Evolutionary conservation across 2,329 filamentous ascomycete genomes (phyloP).

Genomic region (Fusarium lyarnte): DNA sequence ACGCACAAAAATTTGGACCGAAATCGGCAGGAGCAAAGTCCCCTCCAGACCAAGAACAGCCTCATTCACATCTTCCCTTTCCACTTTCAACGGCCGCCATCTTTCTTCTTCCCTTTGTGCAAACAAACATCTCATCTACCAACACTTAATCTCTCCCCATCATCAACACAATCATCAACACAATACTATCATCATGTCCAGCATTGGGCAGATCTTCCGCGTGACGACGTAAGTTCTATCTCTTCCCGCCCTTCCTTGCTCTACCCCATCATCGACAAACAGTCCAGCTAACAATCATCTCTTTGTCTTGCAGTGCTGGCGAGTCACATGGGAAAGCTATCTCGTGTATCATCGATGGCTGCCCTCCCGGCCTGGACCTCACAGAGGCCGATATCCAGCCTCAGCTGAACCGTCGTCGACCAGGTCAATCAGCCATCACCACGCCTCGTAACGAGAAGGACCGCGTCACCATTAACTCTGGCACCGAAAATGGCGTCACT

Average conservation of each 20-base stretch:
- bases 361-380: conserved; percentile 86
- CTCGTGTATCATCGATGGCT: conserved; percentile 94
- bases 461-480: conserved; percentile 89
- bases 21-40: conserved; percentile 19
- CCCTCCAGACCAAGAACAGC: not conserved
- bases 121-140: conserved; percentile 12
- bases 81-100: conserved; percentile 33
- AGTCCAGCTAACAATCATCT: not conserved
- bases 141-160: not conserved
- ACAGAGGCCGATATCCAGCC: conserved; percentile 91
- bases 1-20: conserved; percentile 25
- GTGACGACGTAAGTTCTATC: conserved; percentile 71
- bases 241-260: not conserved
- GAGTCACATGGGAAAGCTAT: conserved; percentile 90
- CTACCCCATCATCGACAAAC: not conserved
- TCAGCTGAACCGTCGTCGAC: conserved; percentile 89
- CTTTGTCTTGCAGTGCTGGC: conserved; percentile 50
- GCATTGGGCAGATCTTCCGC: conserved; percentile 73
- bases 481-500: conserved; percentile 88
- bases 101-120: not conserved
- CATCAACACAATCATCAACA: not conserved
- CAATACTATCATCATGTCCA: conserved; percentile 72
- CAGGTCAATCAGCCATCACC: conserved; percentile 88
- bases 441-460: conserved; percentile 96
- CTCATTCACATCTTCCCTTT: not conserved